These are phyloP conservation scores for Ulmus americana DNA, from an alignment of 331 rosid species.

Conservation along the genomic window DNA sequence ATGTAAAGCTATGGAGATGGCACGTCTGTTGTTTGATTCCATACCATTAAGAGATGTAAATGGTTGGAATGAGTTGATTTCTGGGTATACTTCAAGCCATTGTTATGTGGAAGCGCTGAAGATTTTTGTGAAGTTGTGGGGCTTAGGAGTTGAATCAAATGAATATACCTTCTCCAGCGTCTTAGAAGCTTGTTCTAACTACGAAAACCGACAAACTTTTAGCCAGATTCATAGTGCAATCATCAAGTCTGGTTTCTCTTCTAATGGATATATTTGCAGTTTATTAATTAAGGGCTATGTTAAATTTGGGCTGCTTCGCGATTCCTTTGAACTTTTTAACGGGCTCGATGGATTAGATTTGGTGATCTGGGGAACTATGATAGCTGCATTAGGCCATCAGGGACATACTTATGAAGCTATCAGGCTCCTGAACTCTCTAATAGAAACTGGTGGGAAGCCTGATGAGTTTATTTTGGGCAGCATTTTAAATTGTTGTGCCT, in stretches of 20 bases:
- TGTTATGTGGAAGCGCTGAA: conserved; percentile 27
- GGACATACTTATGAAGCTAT: conserved; percentile 37
- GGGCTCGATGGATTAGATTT: conserved; percentile 37
- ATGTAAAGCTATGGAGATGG: conserved; percentile 41
- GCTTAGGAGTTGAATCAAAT: conserved; percentile 36
- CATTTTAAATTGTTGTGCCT: conserved; percentile 41
- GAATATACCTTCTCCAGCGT: conserved; percentile 37
- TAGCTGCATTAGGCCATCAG: conserved; percentile 40
- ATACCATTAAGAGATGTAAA: conserved; percentile 15
- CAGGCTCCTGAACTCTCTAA: conserved; percentile 27
- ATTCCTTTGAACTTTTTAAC: conserved; percentile 36
- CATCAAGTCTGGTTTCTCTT: conserved; percentile 39
- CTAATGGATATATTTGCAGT: conserved; percentile 35
- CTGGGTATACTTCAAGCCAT: conserved; percentile 29
- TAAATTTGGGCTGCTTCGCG: conserved; percentile 33
- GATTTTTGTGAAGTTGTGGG: conserved; percentile 31
- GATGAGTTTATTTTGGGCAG: conserved; percentile 50
- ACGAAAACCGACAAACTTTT: conserved; percentile 26
- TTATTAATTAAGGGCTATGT: conserved; percentile 40
- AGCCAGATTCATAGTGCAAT: conserved; percentile 42
- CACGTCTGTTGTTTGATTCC: conserved; percentile 29
- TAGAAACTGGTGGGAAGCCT: conserved; percentile 37
- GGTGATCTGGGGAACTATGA: conserved; percentile 41
- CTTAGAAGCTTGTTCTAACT: conserved; percentile 35
- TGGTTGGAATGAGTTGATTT: conserved; percentile 50